Evolutionary conservation across 768 basidiomycete species (phyloP).

Genomic region (Nidularia pulvinata): DNA sequence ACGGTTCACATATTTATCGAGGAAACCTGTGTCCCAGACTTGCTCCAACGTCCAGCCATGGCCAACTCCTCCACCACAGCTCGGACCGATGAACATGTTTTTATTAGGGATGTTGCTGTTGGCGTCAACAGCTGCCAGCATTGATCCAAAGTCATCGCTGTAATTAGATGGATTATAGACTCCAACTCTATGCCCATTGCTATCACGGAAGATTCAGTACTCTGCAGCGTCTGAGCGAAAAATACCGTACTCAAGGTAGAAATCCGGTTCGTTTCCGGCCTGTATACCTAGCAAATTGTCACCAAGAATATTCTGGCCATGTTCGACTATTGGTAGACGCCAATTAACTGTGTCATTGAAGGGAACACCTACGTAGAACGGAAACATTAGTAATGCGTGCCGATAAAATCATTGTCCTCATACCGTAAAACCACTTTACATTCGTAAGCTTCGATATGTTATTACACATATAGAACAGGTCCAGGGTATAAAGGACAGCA

Average conservation of each 20-base stretch:
- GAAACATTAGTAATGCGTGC: background rate
- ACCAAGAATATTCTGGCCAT: background rate
- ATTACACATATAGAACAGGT: constrained; percentile 64
- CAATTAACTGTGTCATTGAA: background rate
- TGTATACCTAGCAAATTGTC: background rate
- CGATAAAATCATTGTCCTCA: background rate
- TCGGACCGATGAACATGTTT: constrained; percentile 54
- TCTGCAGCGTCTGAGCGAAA: background rate
- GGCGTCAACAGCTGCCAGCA: background rate
- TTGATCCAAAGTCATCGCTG: background rate
- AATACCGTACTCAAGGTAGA: background rate
- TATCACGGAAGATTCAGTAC: background rate
- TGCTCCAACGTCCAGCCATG: constrained; percentile 39
- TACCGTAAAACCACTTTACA: constrained; percentile 55
- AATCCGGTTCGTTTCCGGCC: background rate
- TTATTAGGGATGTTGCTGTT: constrained; percentile 3
- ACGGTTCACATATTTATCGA: constrained; percentile 35
- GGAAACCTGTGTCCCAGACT: constrained; percentile 51
- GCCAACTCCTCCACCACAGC: constrained; percentile 35
- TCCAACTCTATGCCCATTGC: background rate
- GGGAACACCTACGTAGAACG: background rate
- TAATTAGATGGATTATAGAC: background rate
- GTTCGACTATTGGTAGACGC: background rate
- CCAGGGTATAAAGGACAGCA: constrained; percentile 59
- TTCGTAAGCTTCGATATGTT: constrained; percentile 63